Evolutionary conservation across 2,329 filamentous ascomycete species (phyloP).

Genomic region (Fusarium floridanum): DNA sequence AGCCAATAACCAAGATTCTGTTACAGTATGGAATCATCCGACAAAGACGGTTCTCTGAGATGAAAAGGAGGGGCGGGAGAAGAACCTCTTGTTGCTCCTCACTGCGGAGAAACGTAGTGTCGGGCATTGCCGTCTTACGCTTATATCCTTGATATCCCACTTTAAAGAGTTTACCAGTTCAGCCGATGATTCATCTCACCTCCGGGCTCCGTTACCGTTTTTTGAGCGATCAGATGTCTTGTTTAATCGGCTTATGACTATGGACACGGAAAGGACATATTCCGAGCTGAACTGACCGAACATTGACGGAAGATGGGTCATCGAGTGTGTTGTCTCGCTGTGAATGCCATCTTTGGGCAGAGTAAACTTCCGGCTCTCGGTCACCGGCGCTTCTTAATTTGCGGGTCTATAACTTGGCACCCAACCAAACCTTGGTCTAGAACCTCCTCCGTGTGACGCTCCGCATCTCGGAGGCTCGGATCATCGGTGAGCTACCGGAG

Average conservation of each 20-base stretch:
- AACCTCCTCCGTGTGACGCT: neutral
- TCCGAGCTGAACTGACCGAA: neutral
- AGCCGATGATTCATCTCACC: constrained; percentile 1
- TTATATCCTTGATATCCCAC: constrained; percentile 2
- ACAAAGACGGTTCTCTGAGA: neutral
- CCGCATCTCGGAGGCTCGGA: constrained; percentile 5
- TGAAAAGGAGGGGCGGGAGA: constrained; percentile 1
- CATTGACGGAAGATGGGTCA: neutral
- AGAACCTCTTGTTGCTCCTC: neutral
- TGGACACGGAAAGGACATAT: neutral
- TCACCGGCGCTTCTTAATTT: neutral
- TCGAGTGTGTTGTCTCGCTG: neutral
- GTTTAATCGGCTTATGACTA: neutral
- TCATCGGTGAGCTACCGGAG: constrained; percentile 2
- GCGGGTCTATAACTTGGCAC: neutral
- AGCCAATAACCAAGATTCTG: neutral
- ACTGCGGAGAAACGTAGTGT: neutral
- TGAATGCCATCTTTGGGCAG: neutral
- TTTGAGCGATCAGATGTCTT: neutral
- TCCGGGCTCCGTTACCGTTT: neutral
- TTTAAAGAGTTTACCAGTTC: constrained; percentile 3
- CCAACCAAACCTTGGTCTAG: neutral
- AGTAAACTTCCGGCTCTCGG: neutral
- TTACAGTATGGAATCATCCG: neutral
- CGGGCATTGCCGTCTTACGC: constrained; percentile 1